phyloP scores from a whole-genome alignment of 2,329 filamentous ascomycete species.

The Pseudogymnoascus sp. region DNA sequence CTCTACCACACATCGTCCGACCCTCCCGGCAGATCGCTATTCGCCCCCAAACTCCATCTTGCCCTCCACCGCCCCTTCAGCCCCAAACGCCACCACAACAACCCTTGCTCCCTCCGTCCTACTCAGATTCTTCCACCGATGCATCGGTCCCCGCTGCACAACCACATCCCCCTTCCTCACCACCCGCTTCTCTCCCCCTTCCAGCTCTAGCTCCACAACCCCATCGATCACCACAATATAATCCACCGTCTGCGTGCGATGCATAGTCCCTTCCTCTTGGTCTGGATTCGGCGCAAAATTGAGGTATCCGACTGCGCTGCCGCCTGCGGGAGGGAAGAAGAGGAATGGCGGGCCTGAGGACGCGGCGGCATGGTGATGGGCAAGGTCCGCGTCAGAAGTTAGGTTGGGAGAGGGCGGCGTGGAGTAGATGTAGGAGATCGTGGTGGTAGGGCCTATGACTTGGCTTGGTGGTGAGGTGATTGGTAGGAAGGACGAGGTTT shows the following conservation, averaged over 20 bases:
- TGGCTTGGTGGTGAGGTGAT: constrained; percentile 2
- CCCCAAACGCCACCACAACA: constrained; percentile 29
- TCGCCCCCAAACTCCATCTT: constrained; percentile 7
- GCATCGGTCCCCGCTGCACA: constrained; percentile 35
- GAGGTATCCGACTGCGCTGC: background rate
- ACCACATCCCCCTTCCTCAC: constrained; percentile 33
- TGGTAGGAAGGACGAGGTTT: constrained; percentile 4
- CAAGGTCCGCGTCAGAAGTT: constrained; percentile 11
- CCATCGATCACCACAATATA: constrained; percentile 33
- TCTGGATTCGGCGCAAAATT: constrained; percentile 15
- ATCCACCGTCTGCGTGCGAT: constrained; percentile 35
- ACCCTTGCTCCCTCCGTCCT: constrained; percentile 30
- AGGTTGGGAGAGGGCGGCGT: constrained; percentile 11
- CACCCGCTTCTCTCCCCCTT: constrained; percentile 33
- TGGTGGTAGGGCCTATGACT: background rate
- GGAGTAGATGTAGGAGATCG: constrained; percentile 17
- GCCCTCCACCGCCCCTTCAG: background rate
- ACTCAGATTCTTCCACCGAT: constrained; percentile 36
- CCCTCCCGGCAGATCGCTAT: background rate
- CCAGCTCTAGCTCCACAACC: constrained; percentile 32
- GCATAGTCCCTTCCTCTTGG: constrained; percentile 26
- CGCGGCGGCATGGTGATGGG: constrained; percentile 7
- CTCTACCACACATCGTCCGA: background rate
- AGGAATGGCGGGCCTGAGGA: background rate
- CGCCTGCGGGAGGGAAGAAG: constrained; percentile 10